Evolutionary conservation across 2,329 filamentous ascomycete species (phyloP), one percentile per base, ranked within the genome.

Genomic region (Colletotrichum chlorophyti): DNA sequence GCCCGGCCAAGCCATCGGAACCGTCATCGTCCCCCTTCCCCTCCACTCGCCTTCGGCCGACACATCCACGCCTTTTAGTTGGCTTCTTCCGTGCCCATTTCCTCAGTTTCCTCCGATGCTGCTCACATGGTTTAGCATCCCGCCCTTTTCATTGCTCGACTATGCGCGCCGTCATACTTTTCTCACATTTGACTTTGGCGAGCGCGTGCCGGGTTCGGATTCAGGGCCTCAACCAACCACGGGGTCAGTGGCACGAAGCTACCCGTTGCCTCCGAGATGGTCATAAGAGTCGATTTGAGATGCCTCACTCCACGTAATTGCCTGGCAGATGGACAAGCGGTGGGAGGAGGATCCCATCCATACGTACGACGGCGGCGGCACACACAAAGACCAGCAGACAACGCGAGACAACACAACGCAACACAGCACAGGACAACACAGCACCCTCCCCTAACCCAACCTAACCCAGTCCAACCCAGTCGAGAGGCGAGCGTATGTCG

Each of bases 151-250:
- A 49, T 23, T 53, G 54, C 49, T 58, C 41, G 34, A 53, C 54
- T 58, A 59, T 59, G 55, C 55, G 43, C 35, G 37, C 42, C 50
- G 50, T 54, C 55, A 55, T 55, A 55, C 42, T 54, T 59, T 59
- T n/a, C n/a, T n/a, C 37, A 31, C 37, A n/a, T 59, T 59, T 59
- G 55, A 59, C 55, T 59, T 59, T 43, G 42, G 37, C 24, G 53
- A 52, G 32, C 53, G 50, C 42, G 50, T 59, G 55, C 42, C 37
- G 43, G 35, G 49, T 27, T 26, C 35, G 46, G 35, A 55, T 27
- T 26, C 35, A 53, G 41, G 35, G 29, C 19, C 43, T 42, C 43
- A 43, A 32, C 55, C 50, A 59, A 59, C 55, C 55, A 59, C 21
- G 42, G 29, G 50, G 23, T 24, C 43, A 38, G 24, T 23, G 43